Conservation (phyloP, 148 eudicot species). For the Dysphania ambrosioides region DNA sequence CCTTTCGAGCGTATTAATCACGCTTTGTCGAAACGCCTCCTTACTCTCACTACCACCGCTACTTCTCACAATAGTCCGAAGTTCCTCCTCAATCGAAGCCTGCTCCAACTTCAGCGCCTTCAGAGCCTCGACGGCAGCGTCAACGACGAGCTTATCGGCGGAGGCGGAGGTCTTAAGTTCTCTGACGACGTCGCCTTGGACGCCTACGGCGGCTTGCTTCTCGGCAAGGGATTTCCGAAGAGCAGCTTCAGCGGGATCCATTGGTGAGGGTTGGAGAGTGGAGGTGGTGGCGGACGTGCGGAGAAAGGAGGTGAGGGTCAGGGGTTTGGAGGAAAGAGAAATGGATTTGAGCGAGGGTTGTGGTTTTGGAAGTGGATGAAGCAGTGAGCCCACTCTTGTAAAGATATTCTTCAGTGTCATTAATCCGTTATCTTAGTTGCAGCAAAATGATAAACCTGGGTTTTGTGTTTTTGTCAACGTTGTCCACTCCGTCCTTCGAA, state of each 20-base stretch:
- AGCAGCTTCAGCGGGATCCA: slow-evolving; percentile 30
- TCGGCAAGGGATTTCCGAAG: slow-evolving; percentile 41
- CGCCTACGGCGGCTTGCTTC: slow-evolving; percentile 40
- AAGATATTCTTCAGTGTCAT: background rate
- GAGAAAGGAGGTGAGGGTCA: background rate
- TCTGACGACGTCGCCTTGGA: slow-evolving; percentile 39
- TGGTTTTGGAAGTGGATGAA: background rate
- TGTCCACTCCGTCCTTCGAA: too few species aligned
- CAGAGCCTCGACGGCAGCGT: slow-evolving; percentile 40
- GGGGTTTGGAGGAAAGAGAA: slow-evolving; percentile 2
- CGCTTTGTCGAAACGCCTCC: slow-evolving; percentile 62
- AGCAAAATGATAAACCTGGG: too few species aligned
- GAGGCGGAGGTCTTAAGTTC: slow-evolving; percentile 35
- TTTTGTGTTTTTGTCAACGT: too few species aligned
- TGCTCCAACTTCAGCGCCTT: slow-evolving; percentile 41
- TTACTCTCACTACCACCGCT: slow-evolving; percentile 26
- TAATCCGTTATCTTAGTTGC: too few species aligned
- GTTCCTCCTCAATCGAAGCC: slow-evolving; percentile 27
- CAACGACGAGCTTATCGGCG: slow-evolving; percentile 33
- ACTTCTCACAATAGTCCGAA: slow-evolving; percentile 25
- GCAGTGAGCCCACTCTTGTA: background rate
- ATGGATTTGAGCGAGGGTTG: slow-evolving; percentile 10
- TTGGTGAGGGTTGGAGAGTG: background rate
- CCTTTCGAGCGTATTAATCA: slow-evolving; percentile 78
- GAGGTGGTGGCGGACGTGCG: background rate